These are phyloP conservation scores for Lithocarpus polystachyus DNA, from an alignment of 306 rosid genomes.

Conservation along the genomic window DNA sequence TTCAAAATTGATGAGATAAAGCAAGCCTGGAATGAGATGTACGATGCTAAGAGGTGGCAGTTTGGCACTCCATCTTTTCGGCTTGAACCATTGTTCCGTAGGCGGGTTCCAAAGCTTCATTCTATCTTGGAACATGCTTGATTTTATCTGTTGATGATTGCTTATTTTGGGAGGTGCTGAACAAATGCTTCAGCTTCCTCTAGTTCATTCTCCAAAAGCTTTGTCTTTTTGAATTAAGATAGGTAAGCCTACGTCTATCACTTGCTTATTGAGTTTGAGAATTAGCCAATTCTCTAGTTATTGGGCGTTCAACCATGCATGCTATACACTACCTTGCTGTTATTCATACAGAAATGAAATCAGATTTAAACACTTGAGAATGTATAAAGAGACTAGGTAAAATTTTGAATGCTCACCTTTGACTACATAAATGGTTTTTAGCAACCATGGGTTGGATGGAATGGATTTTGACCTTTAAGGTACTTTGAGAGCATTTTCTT, in stretches of 20 bases:
- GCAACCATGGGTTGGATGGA: background rate
- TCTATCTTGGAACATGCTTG: constrained; percentile 67
- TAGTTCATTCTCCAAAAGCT: constrained; percentile 39
- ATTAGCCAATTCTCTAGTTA: background rate
- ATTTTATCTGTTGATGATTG: constrained; percentile 31
- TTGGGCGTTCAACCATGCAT: background rate
- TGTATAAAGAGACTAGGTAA: background rate
- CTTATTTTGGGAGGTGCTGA: constrained; percentile 42
- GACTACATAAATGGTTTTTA: background rate
- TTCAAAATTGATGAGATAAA: constrained; percentile 94
- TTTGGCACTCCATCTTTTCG: constrained; percentile 89
- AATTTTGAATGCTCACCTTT: background rate
- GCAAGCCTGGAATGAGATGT: constrained; percentile 97
- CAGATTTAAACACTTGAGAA: background rate
- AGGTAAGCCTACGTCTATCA: constrained; percentile 33
- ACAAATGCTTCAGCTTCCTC: constrained; percentile 40
- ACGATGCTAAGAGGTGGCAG: constrained; percentile 94
- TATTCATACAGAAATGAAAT: background rate
- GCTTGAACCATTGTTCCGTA: constrained; percentile 89
- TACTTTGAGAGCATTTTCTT: background rate
- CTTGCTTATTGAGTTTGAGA: background rate
- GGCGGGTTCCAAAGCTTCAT: constrained; percentile 84
- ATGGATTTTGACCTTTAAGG: background rate
- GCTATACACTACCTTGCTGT: background rate
- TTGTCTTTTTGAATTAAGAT: constrained; percentile 24